phyloP scores from a whole-genome alignment of 2,329 filamentous ascomycete species.

The Trichoderma sp. region DNA sequence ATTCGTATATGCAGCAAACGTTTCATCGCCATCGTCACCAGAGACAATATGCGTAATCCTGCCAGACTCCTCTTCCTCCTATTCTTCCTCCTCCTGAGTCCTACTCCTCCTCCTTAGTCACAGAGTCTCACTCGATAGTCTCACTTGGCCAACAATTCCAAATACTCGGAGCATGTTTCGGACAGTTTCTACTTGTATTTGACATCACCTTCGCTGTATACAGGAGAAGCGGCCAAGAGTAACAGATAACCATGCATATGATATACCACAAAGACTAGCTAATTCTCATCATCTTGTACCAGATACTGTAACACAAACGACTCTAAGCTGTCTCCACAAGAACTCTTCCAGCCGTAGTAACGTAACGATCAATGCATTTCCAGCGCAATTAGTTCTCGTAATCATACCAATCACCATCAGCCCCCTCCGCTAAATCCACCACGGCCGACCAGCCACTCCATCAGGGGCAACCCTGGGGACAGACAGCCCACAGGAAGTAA shows the following conservation, averaged over 20 bases:
- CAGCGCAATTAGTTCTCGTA: slow-evolving; percentile 1
- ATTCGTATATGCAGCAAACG: background rate
- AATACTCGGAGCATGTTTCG: background rate
- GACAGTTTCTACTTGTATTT: background rate
- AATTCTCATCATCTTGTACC: background rate
- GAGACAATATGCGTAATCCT: background rate
- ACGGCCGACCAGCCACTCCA: background rate
- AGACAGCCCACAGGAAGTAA: background rate
- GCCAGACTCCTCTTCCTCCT: background rate
- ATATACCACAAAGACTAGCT: background rate
- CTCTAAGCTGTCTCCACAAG: background rate
- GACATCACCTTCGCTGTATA: background rate
- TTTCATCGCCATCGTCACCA: background rate
- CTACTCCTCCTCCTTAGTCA: background rate
- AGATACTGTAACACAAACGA: background rate
- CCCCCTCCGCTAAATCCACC: background rate
- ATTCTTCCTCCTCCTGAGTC: background rate
- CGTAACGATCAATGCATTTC: background rate
- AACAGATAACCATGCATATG: slow-evolving; percentile 1
- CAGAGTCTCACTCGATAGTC: background rate
- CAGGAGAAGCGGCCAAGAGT: background rate
- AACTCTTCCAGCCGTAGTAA: background rate
- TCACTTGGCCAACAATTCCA: background rate
- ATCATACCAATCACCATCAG: background rate
- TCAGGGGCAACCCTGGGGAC: slow-evolving; percentile 3